These are phyloP conservation scores for Sistotremastrum suecicum DNA, from an alignment of 768 basidiomycete species.

Conservation along the genomic window DNA sequence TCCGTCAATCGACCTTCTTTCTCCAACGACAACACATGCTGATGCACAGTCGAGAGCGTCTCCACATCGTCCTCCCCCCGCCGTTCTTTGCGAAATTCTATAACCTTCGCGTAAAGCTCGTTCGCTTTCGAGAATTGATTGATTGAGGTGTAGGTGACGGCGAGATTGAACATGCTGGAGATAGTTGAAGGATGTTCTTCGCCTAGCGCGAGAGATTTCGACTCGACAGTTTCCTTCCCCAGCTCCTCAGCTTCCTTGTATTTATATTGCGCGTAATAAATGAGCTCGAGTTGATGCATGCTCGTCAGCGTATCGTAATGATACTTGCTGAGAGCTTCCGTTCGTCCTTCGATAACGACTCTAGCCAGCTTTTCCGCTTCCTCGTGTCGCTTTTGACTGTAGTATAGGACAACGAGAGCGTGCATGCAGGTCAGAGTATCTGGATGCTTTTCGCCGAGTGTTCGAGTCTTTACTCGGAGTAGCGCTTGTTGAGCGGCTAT, in stretches of 20 bases:
- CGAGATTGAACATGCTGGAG: background rate
- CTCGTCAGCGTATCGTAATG: background rate
- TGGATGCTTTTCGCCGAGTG: background rate
- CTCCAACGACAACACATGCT: no score
- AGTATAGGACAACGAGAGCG: background rate
- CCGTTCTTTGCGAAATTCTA: no score
- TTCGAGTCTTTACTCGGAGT: no score
- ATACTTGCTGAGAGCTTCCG: background rate
- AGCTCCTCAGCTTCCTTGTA: constrained; percentile 3
- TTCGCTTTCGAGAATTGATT: no score
- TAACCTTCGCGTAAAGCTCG: no score
- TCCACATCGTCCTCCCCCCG: no score
- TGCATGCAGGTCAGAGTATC: background rate
- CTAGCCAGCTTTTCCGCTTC: background rate
- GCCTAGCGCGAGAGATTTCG: background rate
- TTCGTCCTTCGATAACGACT: background rate
- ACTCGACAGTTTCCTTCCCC: background rate
- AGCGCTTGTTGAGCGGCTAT: no score
- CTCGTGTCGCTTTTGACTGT: background rate
- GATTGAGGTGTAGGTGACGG: background rate
- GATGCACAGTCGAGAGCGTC: no score
- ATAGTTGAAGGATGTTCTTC: constrained; percentile 3
- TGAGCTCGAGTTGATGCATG: constrained; percentile 1
- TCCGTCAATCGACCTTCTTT: no score
- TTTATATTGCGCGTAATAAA: background rate